A percentile compares a stretch with the other conserved stretches of the same genome.
These are phyloP conservation scores for Durio zibethinus DNA, from an alignment of 345 rosid genomes.

Conservation along the genomic window DNA sequence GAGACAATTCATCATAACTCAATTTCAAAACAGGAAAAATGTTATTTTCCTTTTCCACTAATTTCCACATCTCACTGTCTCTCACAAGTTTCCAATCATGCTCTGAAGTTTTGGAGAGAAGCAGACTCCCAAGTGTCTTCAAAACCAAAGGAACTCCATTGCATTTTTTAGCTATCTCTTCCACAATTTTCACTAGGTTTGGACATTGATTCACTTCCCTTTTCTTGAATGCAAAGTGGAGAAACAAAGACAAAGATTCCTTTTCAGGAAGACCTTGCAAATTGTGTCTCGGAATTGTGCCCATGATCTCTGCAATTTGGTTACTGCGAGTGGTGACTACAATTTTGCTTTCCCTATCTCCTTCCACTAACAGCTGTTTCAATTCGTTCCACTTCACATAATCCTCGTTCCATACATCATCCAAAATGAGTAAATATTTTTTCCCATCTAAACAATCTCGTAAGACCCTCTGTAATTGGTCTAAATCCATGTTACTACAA, in stretches of 20 bases:
- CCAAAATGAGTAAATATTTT: background rate
- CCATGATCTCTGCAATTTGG: background rate
- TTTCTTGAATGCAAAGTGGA: background rate
- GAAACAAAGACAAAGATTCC: background rate
- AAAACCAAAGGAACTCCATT: background rate
- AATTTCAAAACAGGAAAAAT: background rate
- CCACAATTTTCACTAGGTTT: background rate
- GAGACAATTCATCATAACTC: background rate
- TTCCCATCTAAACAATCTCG: background rate
- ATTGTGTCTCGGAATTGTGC: background rate
- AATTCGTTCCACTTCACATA: too few species aligned
- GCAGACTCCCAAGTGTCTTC: background rate
- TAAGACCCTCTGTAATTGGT: background rate
- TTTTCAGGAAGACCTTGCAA: background rate
- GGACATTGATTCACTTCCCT: background rate
- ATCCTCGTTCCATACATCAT: background rate
- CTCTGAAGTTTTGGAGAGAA: background rate
- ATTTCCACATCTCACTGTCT: background rate
- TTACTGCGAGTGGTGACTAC: background rate
- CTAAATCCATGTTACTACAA: background rate
- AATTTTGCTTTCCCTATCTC: background rate
- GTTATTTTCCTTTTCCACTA: background rate
- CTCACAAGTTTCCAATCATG: background rate
- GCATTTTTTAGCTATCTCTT: background rate
- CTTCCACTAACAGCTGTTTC: too few species aligned